These are phyloP conservation scores for Batkoa obscura DNA, from an alignment of 371 early-diverging fungal species.

Conservation along the genomic window DNA sequence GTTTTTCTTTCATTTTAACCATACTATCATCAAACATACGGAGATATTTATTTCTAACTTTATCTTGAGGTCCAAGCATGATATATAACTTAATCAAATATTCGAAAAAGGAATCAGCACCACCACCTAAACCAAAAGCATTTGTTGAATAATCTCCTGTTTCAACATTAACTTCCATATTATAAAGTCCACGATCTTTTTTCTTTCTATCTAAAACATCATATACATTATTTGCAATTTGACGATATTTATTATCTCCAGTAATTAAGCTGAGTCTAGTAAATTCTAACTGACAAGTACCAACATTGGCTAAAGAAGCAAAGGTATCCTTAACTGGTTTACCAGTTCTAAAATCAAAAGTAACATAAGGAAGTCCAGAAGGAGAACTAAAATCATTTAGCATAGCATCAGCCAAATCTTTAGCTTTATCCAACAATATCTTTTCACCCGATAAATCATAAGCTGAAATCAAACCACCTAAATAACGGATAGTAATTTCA, in stretches of 20 bases:
- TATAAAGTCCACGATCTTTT: neutral
- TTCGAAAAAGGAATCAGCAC: neutral
- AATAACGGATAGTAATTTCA: slow-evolving; percentile 70
- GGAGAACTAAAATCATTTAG: slow-evolving; percentile 34
- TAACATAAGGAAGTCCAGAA: slow-evolving; percentile 23
- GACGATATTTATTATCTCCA: slow-evolving; percentile 29
- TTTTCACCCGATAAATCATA: slow-evolving; percentile 35
- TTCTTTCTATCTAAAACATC: neutral
- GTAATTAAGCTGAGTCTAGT: slow-evolving; percentile 53
- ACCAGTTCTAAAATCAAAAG: neutral
- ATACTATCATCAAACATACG: slow-evolving; percentile 1
- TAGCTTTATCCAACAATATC: slow-evolving; percentile 23
- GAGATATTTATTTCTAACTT: neutral
- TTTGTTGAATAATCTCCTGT: neutral
- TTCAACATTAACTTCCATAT: neutral
- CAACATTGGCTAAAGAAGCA: slow-evolving; percentile 56
- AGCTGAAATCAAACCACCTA: slow-evolving; percentile 70
- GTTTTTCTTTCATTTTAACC: neutral
- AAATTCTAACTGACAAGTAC: slow-evolving; percentile 74
- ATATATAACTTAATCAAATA: neutral
- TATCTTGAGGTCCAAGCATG: neutral
- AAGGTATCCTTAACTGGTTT: neutral
- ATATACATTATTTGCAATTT: slow-evolving; percentile 4
- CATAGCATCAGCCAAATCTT: slow-evolving; percentile 25
- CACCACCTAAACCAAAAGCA: neutral